phyloP scores from a whole-genome alignment of 1,284 basidiomycete genomes.

The Mycena citricolor region DNA sequence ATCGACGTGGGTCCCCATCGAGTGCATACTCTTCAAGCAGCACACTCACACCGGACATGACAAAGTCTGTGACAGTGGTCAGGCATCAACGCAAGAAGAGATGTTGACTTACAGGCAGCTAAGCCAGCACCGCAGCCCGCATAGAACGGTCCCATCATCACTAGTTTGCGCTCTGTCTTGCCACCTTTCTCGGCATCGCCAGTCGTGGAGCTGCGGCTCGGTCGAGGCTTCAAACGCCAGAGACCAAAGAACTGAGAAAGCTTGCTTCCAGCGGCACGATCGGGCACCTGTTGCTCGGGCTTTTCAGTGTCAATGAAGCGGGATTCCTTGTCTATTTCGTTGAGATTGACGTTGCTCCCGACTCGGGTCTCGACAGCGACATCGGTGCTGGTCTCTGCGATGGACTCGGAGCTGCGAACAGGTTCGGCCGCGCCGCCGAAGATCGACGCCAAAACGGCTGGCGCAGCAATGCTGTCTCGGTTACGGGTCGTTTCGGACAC shows the following conservation, averaged over 20 bases:
- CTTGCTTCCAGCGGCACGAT: too few relatives aligned
- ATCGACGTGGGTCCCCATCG: constrained; percentile 61
- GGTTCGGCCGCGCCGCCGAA: constrained; percentile 22
- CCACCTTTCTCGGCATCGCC: constrained; percentile 38
- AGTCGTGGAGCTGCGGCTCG: constrained; percentile 12
- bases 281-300: too few relatives aligned
- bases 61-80: constrained; percentile 46
- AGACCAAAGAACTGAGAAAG: too few relatives aligned
- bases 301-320: too few relatives aligned
- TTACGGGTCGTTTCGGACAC: constrained; percentile 33
- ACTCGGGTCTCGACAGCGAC: constrained; percentile 23
- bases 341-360: constrained; percentile 1
- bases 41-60: constrained; percentile 52
- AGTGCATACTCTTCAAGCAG: constrained; percentile 69
- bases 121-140: constrained; percentile 68
- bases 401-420: neutral
- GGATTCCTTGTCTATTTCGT: neutral
- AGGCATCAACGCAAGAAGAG: too few relatives aligned
- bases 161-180: constrained; percentile 38
- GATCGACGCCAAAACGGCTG: constrained; percentile 11
- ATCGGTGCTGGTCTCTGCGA: neutral
- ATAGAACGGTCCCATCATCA: constrained; percentile 73
- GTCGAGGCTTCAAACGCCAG: constrained; percentile 33
- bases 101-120: constrained; percentile 51
- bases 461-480: constrained; percentile 19